These are phyloP conservation scores for Leptographium wingfieldii DNA, from an alignment of 2,329 filamentous ascomycete species.

Conservation along the genomic window DNA sequence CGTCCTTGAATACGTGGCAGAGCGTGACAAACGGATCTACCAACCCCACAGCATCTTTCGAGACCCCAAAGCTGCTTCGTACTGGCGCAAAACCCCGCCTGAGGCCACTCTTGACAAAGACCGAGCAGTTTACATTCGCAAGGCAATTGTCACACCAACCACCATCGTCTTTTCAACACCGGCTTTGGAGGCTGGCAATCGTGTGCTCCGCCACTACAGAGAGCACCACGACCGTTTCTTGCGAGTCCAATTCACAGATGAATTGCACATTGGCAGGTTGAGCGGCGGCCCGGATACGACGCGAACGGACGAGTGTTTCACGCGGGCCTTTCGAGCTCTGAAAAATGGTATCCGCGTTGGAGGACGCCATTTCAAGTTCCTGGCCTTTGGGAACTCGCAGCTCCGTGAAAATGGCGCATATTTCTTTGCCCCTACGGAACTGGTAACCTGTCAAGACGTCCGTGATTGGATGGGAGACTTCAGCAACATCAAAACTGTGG, in stretches of 20 bases:
- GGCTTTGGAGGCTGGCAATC: constrained; percentile 73
- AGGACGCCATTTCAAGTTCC: constrained; percentile 71
- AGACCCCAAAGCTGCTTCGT: constrained; percentile 34
- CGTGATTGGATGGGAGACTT: constrained; percentile 82
- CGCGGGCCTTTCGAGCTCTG: constrained; percentile 58
- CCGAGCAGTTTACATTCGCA: constrained; percentile 43
- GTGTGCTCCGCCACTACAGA: constrained; percentile 64
- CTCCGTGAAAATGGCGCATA: constrained; percentile 85
- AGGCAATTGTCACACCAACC: constrained; percentile 71
- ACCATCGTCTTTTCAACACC: constrained; percentile 69
- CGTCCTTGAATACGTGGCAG: constrained; percentile 62
- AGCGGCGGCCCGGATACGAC: constrained; percentile 37
- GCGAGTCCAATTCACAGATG: constrained; percentile 80
- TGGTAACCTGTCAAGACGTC: constrained; percentile 61
- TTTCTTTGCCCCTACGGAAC: constrained; percentile 67
- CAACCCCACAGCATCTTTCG: constrained; percentile 63
- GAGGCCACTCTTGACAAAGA: constrained; percentile 7
- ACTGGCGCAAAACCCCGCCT: constrained; percentile 17
- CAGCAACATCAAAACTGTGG: constrained; percentile 65
- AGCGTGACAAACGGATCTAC: constrained; percentile 47
- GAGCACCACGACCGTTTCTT: constrained; percentile 66
- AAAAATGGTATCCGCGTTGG: constrained; percentile 71
- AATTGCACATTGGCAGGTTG: constrained; percentile 51
- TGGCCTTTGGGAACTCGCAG: constrained; percentile 92
- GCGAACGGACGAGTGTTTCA: constrained; percentile 58